Evolutionary conservation across 352 stramenopile genomes (phyloP).

Genomic region (Globisporangium rhizosaccharum): DNA sequence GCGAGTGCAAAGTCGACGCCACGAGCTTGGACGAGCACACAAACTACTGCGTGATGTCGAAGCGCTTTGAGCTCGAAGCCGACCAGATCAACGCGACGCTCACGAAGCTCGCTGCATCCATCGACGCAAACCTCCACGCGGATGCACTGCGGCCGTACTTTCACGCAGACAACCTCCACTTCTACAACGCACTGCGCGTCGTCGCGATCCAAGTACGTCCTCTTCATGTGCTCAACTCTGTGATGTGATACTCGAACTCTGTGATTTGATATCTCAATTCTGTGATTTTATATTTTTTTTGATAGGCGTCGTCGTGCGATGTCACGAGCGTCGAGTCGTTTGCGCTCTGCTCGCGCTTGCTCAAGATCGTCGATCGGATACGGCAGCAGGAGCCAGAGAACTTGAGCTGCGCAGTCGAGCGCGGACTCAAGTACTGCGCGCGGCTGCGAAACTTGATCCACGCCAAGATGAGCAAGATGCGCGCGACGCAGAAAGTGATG

Average conservation of each 20-base stretch:
- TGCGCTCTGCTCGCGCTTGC: conserved; percentile 58
- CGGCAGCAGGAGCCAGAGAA: conserved; percentile 45
- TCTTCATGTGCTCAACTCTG: not conserved
- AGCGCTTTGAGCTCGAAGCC: conserved; percentile 65
- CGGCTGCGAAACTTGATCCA: conserved; percentile 70
- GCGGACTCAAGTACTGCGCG: conserved; percentile 48
- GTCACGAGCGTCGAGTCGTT: conserved; percentile 73
- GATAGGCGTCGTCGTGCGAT: conserved; percentile 60
- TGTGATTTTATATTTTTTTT: too few species aligned
- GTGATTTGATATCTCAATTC: not conserved
- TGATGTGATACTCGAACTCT: not conserved
- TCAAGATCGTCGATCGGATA: conserved; percentile 78
- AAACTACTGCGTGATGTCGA: conserved; percentile 77
- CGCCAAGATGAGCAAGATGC: conserved; percentile 87
- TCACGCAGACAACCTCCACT: conserved; percentile 52
- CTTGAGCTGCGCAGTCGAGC: conserved; percentile 38
- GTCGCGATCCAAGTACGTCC: conserved; percentile 46
- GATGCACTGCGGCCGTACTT: conserved; percentile 38
- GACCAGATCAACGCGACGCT: conserved; percentile 74
- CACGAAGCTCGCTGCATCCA: conserved; percentile 42
- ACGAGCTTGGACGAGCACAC: conserved; percentile 66
- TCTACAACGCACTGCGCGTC: conserved; percentile 64
- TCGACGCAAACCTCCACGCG: conserved; percentile 46
- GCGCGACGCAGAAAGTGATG: conserved; percentile 74
- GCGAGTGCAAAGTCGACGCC: conserved; percentile 68